A percentile compares a stretch with the other conserved stretches of the same genome.
Evolutionary conservation across 345 rosid species (phyloP).

Genomic region (Garcia nutans): DNA sequence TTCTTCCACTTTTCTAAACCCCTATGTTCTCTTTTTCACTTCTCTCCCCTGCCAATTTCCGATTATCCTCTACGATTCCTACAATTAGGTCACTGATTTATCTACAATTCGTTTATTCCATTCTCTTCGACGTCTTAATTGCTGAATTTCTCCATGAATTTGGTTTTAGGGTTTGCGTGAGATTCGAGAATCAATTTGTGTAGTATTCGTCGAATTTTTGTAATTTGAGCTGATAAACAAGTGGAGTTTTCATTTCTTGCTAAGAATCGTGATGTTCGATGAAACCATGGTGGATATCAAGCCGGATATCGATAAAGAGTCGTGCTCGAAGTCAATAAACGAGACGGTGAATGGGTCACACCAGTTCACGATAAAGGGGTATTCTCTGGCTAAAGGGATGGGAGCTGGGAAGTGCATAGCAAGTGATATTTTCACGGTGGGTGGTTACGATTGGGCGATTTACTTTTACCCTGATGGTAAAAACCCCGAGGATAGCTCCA

Average conservation of each 20-base stretch:
- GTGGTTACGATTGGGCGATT: slow-evolving; percentile 91
- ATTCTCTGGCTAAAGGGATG: slow-evolving; percentile 80
- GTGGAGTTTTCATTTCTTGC: not conserved
- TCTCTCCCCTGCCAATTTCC: not conserved
- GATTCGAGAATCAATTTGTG: not conserved
- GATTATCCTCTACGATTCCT: not conserved
- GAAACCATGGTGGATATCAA: slow-evolving; percentile 48
- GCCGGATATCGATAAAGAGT: slow-evolving; percentile 36
- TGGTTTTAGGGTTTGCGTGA: slow-evolving; percentile 8
- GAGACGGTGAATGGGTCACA: slow-evolving; percentile 90
- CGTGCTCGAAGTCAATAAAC: slow-evolving; percentile 55
- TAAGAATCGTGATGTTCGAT: slow-evolving; percentile 17
- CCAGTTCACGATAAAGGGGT: slow-evolving; percentile 70
- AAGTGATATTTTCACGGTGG: slow-evolving; percentile 80
- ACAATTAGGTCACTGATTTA: not conserved
- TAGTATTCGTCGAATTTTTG: not conserved
- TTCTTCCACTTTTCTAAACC: not conserved
- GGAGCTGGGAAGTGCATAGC: slow-evolving; percentile 71
- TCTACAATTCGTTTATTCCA: not conserved
- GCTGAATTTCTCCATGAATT: too few species aligned
- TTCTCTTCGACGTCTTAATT: not conserved
- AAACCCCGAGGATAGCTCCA: slow-evolving; percentile 63
- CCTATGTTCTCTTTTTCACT: not conserved
- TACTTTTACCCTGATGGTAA: slow-evolving; percentile 96
- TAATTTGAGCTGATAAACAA: not conserved